Percentiles rank a stretch among this genome's conserved stretches.
Conservation (phyloP, 2,329 filamentous ascomycete species). For the Arthrobotrys sinensis region DNA sequence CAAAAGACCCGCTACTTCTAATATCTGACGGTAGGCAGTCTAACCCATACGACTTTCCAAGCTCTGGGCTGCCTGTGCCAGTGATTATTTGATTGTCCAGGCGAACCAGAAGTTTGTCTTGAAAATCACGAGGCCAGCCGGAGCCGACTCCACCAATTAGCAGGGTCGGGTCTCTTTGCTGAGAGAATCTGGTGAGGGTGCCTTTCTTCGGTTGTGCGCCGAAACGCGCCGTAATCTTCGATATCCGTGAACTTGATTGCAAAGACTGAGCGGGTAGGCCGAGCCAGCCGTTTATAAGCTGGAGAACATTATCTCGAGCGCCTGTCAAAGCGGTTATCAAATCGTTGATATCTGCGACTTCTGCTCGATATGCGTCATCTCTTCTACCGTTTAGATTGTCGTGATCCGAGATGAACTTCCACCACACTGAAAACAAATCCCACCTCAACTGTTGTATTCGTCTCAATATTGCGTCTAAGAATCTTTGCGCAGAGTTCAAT, state of each 20-base stretch:
- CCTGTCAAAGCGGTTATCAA: neutral
- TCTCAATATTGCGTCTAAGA: conserved; percentile 55
- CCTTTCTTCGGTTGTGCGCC: conserved; percentile 62
- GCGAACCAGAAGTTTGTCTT: conserved; percentile 64
- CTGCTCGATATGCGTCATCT: conserved; percentile 29
- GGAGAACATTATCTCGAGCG: neutral
- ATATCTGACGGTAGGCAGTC: conserved; percentile 38
- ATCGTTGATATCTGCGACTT: neutral
- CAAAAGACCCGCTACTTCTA: neutral
- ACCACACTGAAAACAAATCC: conserved; percentile 69
- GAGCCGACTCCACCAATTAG: conserved; percentile 67
- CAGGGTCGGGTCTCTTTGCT: conserved; percentile 67
- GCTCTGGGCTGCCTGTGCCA: neutral
- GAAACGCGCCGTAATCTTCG: neutral
- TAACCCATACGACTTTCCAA: neutral
- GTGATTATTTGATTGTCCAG: conserved; percentile 61
- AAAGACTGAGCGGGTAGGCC: neutral
- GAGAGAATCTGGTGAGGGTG: conserved; percentile 64
- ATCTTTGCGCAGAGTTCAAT: conserved; percentile 59
- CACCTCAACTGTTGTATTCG: conserved; percentile 65
- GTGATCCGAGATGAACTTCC: conserved; percentile 66
- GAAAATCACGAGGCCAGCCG: conserved; percentile 68
- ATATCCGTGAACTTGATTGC: neutral
- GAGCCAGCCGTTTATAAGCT: neutral
- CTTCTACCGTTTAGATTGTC: conserved; percentile 52